Conservation (phyloP, 441 rosid genomes). For the Hura crepitans region DNA sequence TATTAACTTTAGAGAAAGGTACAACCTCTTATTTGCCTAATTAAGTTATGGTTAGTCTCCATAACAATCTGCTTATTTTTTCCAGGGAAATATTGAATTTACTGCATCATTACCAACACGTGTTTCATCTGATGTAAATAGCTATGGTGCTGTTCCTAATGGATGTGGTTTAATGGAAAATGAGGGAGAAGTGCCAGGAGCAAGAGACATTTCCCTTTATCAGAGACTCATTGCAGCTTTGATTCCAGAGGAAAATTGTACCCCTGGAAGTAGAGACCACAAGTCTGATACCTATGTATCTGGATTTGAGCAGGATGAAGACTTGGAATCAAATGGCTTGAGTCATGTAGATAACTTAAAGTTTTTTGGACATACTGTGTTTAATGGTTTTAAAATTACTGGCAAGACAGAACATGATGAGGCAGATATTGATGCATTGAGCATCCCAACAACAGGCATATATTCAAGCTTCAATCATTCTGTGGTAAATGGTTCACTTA, state of each 20-base stretch:
- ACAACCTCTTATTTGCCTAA: not conserved
- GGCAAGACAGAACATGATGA: conserved; percentile 45
- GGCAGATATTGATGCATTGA: conserved; percentile 43
- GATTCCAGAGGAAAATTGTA: conserved; percentile 67
- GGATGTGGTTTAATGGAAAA: conserved; percentile 38
- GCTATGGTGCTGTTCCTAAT: conserved; percentile 23
- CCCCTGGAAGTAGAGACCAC: conserved; percentile 44
- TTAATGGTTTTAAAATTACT: conserved; percentile 52
- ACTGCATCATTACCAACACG: conserved; percentile 31
- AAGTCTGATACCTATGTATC: conserved; percentile 46
- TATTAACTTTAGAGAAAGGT: not conserved
- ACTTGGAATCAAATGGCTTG: conserved; percentile 50
- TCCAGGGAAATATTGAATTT: conserved; percentile 52
- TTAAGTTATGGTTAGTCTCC: conserved; percentile 4
- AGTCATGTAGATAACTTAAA: conserved; percentile 43
- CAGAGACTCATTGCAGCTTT: conserved; percentile 84
- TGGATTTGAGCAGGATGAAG: conserved; percentile 54
- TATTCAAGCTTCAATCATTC: conserved; percentile 39
- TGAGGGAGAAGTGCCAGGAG: conserved; percentile 30
- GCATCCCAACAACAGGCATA: conserved; percentile 33
- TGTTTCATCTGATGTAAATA: conserved; percentile 37
- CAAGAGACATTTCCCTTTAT: conserved; percentile 53
- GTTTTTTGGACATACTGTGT: conserved; percentile 29
- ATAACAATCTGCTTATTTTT: conserved; percentile 16
- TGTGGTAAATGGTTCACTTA: conserved; percentile 41